phyloP scores from a whole-genome alignment of 345 rosid genomes.

The Tarenaya hassleriana region DNA sequence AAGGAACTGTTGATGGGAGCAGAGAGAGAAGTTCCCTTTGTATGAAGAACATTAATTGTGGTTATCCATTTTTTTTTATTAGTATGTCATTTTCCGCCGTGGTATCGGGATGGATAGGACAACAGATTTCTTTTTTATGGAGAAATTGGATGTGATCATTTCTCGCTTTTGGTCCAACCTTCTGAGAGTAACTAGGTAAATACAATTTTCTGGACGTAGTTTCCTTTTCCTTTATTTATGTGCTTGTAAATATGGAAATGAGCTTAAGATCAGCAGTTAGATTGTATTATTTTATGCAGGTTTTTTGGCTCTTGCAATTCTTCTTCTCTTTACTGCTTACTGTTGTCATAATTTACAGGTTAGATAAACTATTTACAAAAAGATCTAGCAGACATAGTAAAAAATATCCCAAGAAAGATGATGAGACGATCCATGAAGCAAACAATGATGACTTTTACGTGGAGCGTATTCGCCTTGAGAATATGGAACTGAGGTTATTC shows the following conservation, averaged over 20 bases:
- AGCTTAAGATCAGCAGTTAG: too few relatives aligned
- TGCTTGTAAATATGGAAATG: too few relatives aligned
- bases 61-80: conserved; percentile 5
- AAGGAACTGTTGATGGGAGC: neutral
- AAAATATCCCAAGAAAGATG: conserved; percentile 67
- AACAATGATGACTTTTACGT: conserved; percentile 49
- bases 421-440: conserved; percentile 44
- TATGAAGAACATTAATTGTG: neutral
- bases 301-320: conserved; percentile 10
- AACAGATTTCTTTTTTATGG: conserved; percentile 73
- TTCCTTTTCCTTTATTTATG: conserved; percentile 3
- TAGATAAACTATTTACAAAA: conserved; percentile 47
- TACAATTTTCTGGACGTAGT: conserved; percentile 7
- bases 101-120: conserved; percentile 85
- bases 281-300: neutral
- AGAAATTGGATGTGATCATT: conserved; percentile 75
- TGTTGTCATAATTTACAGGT: conserved; percentile 41
- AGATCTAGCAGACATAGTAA: conserved; percentile 34
- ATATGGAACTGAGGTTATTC: conserved; percentile 61
- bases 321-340: conserved; percentile 16
- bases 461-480: conserved; percentile 82
- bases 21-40: neutral
- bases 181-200: conserved; percentile 60
- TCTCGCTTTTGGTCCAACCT: conserved; percentile 69
- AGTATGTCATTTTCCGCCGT: conserved; percentile 90